phyloP scores from a whole-genome alignment of 345 rosid genomes.

The Ceriops zippeliana region DNA sequence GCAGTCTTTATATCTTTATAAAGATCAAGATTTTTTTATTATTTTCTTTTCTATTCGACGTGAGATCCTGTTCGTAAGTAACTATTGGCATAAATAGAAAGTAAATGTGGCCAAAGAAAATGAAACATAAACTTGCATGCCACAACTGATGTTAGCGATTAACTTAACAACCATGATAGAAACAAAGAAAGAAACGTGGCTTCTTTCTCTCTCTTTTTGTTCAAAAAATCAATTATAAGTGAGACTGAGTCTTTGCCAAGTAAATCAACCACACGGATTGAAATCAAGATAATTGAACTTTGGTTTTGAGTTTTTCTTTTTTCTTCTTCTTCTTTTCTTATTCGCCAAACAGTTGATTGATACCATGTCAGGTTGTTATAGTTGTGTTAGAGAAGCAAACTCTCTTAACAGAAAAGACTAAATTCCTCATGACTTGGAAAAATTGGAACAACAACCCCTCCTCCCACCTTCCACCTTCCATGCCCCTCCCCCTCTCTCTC shows the following conservation, averaged over 20 bases:
- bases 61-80: background rate
- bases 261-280: no score
- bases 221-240: no score
- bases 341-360: conserved; percentile 24
- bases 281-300: background rate
- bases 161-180: conserved; percentile 28
- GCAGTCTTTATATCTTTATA: no score
- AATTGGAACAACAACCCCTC: no score
- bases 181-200: background rate
- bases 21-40: no score
- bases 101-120: conserved; percentile 23
- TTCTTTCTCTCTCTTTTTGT: no score
- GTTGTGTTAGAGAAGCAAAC: conserved; percentile 46
- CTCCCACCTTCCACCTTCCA: background rate
- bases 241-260: no score
- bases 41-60: no score
- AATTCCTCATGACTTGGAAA: no score
- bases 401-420: conserved; percentile 11
- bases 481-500: background rate
- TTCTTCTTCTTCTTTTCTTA: background rate
- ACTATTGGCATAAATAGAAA: no score
- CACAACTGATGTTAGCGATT: background rate
- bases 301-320: background rate
- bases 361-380: conserved; percentile 32
- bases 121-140: conserved; percentile 19